Base-by-base conservation (phyloP, 768 basidiomycete genomes). In the Psilocybe azurescens region DNA sequence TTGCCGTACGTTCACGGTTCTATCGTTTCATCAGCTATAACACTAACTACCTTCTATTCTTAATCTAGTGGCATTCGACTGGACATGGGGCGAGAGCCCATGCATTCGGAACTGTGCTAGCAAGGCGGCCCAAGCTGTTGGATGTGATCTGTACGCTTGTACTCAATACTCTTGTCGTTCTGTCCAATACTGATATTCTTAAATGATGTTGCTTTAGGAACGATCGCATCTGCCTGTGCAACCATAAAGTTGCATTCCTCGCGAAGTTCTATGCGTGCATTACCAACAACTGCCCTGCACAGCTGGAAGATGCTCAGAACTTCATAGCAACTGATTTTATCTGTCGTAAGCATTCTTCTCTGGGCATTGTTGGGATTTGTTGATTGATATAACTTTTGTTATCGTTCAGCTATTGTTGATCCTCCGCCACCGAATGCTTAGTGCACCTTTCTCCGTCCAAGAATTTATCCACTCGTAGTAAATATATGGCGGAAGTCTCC, bases 161-260 rank as follows among this genome's bases (percentile, higher is more conserved):
- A 1, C n/a, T n/a, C 50, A 13, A 30, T 5, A 10, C 20, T 53
- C 28, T 13, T 36, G 11, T 36, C 33, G 11, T 36, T 36, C 33
- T 24, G 24, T 24, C 24, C 24, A 24, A 24, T 24, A 24, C 24
- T 24, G 24, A 24, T 24, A 24, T 24, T 24, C 24, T 24, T 24
- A 24, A 24, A 24, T 24, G 24, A 24, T 24, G 24, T 24, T 24
- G 24, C 24, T 24, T 24, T 36, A 62, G 61, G 8, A 57, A 62
- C 38, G 50, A 62, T 30, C 49, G 48, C 14, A 58, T 53, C 24
- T 62, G 61, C 29, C 55, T 62, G 16, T 62, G 61, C 48, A 53
- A 44, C 28, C 48, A 62, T n/a, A 52, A 38, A 18, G 29, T 9
- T 7, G 61, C 61, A 9, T 62, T 57, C 39, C 47, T 58, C 32